Conservation (phyloP, 208 protist species). For the Leishmania martiniquensis region DNA sequence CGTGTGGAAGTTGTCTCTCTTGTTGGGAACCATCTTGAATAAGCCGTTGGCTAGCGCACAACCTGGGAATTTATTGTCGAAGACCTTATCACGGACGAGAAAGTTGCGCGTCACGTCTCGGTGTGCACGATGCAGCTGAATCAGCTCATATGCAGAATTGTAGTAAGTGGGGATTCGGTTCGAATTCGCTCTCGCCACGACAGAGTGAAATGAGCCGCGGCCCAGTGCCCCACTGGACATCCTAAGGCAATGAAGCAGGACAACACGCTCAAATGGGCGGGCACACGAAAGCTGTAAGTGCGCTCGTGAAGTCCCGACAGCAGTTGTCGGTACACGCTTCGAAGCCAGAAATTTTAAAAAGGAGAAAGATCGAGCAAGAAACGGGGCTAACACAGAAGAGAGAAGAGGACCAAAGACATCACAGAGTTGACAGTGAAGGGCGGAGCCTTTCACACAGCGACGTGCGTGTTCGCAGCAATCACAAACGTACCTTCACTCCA, state of each 20-base stretch:
- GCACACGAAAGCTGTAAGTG: neutral
- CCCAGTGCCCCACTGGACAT: conserved; percentile 86
- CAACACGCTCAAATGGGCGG: conserved; percentile 4
- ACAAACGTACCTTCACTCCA: too few species aligned
- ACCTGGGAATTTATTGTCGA: conserved; percentile 92
- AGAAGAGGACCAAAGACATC: too few species aligned
- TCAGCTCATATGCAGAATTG: conserved; percentile 70
- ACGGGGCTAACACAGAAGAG: too few species aligned
- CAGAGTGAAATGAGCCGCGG: conserved; percentile 79
- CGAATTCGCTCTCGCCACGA: conserved; percentile 67
- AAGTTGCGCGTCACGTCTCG: conserved; percentile 77
- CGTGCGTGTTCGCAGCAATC: too few species aligned
- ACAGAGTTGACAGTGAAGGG: too few species aligned
- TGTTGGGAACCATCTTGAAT: conserved; percentile 88
- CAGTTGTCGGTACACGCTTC: neutral
- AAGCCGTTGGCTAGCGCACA: conserved; percentile 79
- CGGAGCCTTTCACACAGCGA: too few species aligned
- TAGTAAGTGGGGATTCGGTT: conserved; percentile 73
- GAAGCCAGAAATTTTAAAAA: neutral
- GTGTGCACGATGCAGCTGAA: conserved; percentile 79
- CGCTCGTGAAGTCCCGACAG: neutral
- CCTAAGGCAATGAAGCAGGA: conserved; percentile 9
- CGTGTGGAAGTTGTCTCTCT: conserved; percentile 74
- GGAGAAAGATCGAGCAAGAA: neutral
- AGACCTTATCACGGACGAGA: conserved; percentile 84